A percentile compares a stretch with the other conserved stretches of the same genome.
These are phyloP conservation scores for Penicillium cosmopolitanum DNA, from an alignment of 495 filamentous ascomycete species.

Conservation along the genomic window DNA sequence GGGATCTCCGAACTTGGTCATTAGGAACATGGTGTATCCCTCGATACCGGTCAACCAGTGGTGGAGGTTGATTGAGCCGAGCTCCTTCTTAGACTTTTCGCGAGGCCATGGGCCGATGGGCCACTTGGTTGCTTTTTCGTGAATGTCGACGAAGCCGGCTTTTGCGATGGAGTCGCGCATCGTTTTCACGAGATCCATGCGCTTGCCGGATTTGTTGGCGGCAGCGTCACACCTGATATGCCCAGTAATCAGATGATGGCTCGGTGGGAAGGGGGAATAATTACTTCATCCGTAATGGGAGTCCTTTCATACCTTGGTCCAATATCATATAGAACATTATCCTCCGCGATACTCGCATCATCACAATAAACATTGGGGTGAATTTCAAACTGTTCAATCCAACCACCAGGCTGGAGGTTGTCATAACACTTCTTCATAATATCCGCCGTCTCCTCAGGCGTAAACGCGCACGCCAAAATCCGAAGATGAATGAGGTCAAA, in stretches of 20 bases:
- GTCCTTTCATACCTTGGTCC: neutral
- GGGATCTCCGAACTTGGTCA: constrained; percentile 11
- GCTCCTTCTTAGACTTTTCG: constrained; percentile 16
- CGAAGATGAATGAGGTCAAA: constrained; percentile 34
- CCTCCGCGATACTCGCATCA: constrained; percentile 39
- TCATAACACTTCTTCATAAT: constrained; percentile 25
- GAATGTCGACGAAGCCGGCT: constrained; percentile 34
- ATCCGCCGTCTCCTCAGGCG: constrained; percentile 20
- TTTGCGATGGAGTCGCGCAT: constrained; percentile 25
- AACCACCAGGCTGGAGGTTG: constrained; percentile 41
- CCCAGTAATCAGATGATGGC: no score
- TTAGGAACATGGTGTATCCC: constrained; percentile 13
- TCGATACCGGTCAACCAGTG: constrained; percentile 21
- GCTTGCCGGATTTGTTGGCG: constrained; percentile 10
- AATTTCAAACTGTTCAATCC: constrained; percentile 54
- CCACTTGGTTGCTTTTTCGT: constrained; percentile 13
- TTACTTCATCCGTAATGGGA: no score
- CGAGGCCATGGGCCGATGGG: constrained; percentile 19
- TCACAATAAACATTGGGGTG: constrained; percentile 38
- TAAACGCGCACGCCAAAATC: constrained; percentile 20
- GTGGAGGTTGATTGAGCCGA: constrained; percentile 13
- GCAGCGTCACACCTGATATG: neutral
- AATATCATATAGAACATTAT: constrained; percentile 25
- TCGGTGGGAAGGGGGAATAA: no score
- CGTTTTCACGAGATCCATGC: constrained; percentile 11